Evolutionary conservation across 441 rosid genomes (phyloP).

Genomic region (Pelargonium australe): DNA sequence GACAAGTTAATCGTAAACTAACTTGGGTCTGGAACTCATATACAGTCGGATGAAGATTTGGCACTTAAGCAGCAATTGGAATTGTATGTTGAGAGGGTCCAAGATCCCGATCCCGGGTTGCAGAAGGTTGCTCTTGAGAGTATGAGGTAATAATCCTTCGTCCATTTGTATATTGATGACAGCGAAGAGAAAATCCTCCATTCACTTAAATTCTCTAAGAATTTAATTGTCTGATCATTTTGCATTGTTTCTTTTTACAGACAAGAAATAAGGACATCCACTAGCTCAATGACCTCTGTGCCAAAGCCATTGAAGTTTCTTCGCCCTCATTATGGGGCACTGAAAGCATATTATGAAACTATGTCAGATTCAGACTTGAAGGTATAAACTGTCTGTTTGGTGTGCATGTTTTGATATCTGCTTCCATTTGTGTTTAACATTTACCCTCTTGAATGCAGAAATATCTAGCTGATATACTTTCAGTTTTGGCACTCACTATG

Average conservation of each 20-base stretch:
- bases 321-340: slow-evolving; percentile 89
- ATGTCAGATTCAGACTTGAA: slow-evolving; percentile 65
- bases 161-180: not conserved
- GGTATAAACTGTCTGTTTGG: slow-evolving; percentile 35
- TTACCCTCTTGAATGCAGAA: slow-evolving; percentile 47
- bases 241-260: slow-evolving; percentile 31
- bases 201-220: no score
- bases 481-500: slow-evolving; percentile 93
- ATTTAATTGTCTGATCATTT: no score
- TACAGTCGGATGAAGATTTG: slow-evolving; percentile 92
- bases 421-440: slow-evolving; percentile 3
- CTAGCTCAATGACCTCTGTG: slow-evolving; percentile 95
- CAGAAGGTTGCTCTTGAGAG: slow-evolving; percentile 87
- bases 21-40: not conserved
- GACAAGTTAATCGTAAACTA: not conserved
- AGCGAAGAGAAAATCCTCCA: not conserved
- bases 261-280: slow-evolving; percentile 76
- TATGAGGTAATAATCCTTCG: slow-evolving; percentile 55
- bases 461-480: slow-evolving; percentile 77
- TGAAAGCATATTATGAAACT: slow-evolving; percentile 55
- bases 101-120: slow-evolving; percentile 73
- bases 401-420: slow-evolving; percentile 2
- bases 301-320: slow-evolving; percentile 96
- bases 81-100: slow-evolving; percentile 85
- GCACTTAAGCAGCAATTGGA: slow-evolving; percentile 86